Conservation (phyloP, 352 stramenopile species). For the Hyaloperonospora brassicae region DNA sequence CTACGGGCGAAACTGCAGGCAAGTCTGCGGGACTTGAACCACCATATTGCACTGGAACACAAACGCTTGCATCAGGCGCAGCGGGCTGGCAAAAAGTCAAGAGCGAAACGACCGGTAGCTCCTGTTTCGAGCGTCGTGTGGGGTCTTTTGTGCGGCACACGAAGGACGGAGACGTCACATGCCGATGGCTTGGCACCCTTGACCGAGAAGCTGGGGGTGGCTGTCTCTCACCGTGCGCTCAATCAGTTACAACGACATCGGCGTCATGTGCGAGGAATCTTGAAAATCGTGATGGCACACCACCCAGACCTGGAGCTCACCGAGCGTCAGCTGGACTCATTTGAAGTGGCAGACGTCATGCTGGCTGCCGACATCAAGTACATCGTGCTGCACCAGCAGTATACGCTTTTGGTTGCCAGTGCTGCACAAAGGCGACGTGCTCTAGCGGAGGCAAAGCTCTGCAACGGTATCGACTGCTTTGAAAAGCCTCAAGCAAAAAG, state of each 20-base stretch:
- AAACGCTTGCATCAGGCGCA: constrained; percentile 32
- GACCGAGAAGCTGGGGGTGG: constrained; percentile 44
- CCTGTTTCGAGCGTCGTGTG: constrained; percentile 39
- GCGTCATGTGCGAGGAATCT: constrained; percentile 61
- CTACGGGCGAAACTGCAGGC: constrained; percentile 63
- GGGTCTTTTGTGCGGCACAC: constrained; percentile 52
- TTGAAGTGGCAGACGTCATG: constrained; percentile 61
- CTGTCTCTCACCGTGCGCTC: constrained; percentile 54
- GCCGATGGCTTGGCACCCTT: constrained; percentile 53
- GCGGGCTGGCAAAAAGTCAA: constrained; percentile 22
- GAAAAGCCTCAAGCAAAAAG: constrained; percentile 46
- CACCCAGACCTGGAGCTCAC: constrained; percentile 75
- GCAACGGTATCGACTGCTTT: constrained; percentile 62
- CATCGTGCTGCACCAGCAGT: constrained; percentile 48
- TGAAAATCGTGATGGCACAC: constrained; percentile 75
- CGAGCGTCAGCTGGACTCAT: constrained; percentile 75
- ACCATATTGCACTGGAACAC: constrained; percentile 39
- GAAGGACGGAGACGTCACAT: constrained; percentile 22
- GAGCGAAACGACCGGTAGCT: constrained; percentile 13
- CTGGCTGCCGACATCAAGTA: constrained; percentile 75
- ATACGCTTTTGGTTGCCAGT: constrained; percentile 40
- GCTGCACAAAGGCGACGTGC: constrained; percentile 42
- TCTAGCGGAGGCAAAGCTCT: constrained; percentile 39
- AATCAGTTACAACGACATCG: constrained; percentile 79
- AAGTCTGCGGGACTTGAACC: constrained; percentile 46